These are phyloP conservation scores for Cymbomonas tetramitiformis DNA, from an alignment of 139 green algal species.

Conservation along the genomic window DNA sequence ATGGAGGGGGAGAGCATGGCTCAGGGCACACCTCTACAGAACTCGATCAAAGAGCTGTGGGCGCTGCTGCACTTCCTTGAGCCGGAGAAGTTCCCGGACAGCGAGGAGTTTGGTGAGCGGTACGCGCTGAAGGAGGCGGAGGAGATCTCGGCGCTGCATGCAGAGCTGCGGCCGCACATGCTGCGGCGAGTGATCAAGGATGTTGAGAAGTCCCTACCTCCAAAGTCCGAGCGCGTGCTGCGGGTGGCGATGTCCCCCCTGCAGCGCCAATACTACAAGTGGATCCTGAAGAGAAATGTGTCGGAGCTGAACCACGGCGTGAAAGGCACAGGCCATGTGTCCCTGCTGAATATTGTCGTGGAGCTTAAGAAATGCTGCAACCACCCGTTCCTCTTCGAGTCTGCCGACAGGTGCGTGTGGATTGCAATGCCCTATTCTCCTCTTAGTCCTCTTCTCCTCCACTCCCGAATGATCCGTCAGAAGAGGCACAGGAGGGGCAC, in stretches of 20 bases:
- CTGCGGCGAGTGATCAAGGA: slow-evolving; percentile 86
- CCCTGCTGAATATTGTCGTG: slow-evolving; percentile 74
- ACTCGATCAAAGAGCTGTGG: slow-evolving; percentile 66
- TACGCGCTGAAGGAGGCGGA: slow-evolving; percentile 22
- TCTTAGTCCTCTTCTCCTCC: too few relatives aligned
- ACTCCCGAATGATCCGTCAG: too few relatives aligned
- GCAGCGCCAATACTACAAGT: slow-evolving; percentile 84
- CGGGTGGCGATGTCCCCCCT: slow-evolving; percentile 79
- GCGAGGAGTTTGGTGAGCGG: too few relatives aligned
- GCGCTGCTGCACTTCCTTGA: slow-evolving; percentile 79
- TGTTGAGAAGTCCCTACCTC: slow-evolving; percentile 69
- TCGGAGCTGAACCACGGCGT: slow-evolving; percentile 77
- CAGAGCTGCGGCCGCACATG: slow-evolving; percentile 62
- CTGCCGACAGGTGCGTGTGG: slow-evolving; percentile 24
- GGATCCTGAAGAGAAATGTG: slow-evolving; percentile 86
- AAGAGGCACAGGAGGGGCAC: too few relatives aligned
- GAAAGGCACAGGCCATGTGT: slow-evolving; percentile 36
- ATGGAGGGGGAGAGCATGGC: too few relatives aligned
- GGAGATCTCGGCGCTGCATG: slow-evolving; percentile 53
- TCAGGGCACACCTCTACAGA: slow-evolving; percentile 73
- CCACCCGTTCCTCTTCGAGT: slow-evolving; percentile 44
- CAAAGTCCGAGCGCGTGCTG: slow-evolving; percentile 80
- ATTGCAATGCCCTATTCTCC: too few relatives aligned
- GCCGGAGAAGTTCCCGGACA: too few relatives aligned
- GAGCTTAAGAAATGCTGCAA: slow-evolving; percentile 94